phyloP scores from a whole-genome alignment of 2,329 filamentous ascomycete species.

The Cordyceps tenuipes region DNA sequence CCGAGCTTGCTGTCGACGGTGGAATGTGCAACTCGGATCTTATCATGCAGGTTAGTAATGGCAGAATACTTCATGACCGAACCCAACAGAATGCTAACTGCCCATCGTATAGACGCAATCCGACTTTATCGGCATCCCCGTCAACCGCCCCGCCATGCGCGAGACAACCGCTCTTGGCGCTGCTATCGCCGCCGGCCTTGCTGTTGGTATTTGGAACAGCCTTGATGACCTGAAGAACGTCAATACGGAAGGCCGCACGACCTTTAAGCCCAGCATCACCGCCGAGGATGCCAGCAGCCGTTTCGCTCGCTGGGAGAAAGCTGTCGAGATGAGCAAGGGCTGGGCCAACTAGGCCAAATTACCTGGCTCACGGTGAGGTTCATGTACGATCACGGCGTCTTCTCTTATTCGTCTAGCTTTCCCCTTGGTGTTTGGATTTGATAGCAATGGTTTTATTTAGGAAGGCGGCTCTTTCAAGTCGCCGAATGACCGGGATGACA shows the following conservation, averaged over 20 bases:
- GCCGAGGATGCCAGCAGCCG: constrained; percentile 50
- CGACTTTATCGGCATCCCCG: constrained; percentile 70
- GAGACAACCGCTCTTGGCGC: constrained; percentile 77
- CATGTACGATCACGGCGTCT: constrained; percentile 8
- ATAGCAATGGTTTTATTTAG: neutral
- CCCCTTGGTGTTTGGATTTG: neutral
- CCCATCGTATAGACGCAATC: constrained; percentile 76
- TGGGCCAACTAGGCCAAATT: constrained; percentile 41
- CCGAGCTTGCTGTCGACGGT: constrained; percentile 71
- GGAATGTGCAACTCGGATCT: constrained; percentile 76
- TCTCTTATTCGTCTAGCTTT: neutral
- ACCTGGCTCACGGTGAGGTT: neutral
- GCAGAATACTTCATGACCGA: neutral
- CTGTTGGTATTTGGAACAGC: constrained; percentile 64
- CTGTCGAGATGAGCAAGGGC: constrained; percentile 70
- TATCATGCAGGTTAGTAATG: constrained; percentile 55
- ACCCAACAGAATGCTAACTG: constrained; percentile 17
- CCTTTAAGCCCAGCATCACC: constrained; percentile 60
- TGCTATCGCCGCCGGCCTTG: constrained; percentile 75
- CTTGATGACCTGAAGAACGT: constrained; percentile 65
- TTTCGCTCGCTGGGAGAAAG: constrained; percentile 66
- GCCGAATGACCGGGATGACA: constrained; percentile 3
- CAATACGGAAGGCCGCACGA: constrained; percentile 59
- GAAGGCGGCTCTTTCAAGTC: neutral
- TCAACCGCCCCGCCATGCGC: constrained; percentile 71